Evolutionary conservation across 495 filamentous ascomycete genomes (phyloP).

Genomic region (Patellaria atrata): DNA sequence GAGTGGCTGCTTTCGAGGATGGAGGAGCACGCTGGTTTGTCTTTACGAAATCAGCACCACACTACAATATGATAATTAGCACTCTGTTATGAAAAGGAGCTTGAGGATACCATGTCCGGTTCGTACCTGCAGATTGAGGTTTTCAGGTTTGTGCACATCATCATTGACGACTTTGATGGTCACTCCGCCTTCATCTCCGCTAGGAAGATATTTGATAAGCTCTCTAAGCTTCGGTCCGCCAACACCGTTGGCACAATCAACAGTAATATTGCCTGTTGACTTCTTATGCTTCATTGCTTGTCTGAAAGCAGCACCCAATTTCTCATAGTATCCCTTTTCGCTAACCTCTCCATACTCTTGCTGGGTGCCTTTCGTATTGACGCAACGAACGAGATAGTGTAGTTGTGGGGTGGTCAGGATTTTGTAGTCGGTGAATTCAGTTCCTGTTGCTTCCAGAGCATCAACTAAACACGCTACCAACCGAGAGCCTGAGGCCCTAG

Average conservation of each 20-base stretch:
- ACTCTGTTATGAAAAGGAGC: background rate
- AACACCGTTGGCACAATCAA: constrained; percentile 95
- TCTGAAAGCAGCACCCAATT: constrained; percentile 64
- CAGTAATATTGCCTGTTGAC: constrained; percentile 48
- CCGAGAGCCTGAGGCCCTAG: constrained; percentile 73
- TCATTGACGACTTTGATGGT: constrained; percentile 85
- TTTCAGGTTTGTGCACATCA: constrained; percentile 73
- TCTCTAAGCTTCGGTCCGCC: constrained; percentile 83
- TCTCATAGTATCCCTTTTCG: constrained; percentile 89
- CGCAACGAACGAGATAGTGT: constrained; percentile 88
- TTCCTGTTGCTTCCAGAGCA: constrained; percentile 58
- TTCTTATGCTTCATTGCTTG: constrained; percentile 63
- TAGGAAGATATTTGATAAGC: constrained; percentile 68
- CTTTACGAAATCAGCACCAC: constrained; percentile 94
- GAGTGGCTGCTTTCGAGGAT: constrained; percentile 53
- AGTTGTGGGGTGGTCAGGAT: constrained; percentile 88
- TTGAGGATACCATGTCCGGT: background rate
- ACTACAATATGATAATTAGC: constrained; percentile 35
- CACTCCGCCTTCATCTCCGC: constrained; percentile 44
- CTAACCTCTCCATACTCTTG: constrained; percentile 76
- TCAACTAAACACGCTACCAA: constrained; percentile 64
- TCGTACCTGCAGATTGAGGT: constrained; percentile 72
- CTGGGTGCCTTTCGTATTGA: constrained; percentile 74
- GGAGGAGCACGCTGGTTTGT: constrained; percentile 87
- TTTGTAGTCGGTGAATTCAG: constrained; percentile 66